phyloP scores from a whole-genome alignment of 805 yeast genomes.

The Wickerhamiella musiphila region DNA sequence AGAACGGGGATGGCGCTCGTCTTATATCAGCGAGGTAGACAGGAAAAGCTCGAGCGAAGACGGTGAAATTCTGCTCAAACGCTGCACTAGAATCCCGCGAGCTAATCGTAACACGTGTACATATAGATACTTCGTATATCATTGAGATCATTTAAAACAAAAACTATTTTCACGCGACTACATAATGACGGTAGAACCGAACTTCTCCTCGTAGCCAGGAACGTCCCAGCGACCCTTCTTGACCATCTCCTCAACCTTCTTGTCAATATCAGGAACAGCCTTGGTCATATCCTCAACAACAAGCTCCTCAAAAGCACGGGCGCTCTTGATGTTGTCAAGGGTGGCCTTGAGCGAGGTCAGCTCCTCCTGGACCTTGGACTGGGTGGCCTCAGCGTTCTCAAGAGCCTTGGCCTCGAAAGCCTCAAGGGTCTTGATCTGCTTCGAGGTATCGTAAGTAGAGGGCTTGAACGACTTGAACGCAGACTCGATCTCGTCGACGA shows the following conservation, averaged over 20 bases:
- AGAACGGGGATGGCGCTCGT: no score
- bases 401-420: conserved; percentile 89
- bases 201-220: conserved; percentile 97
- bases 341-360: conserved; percentile 73
- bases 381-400: conserved; percentile 89
- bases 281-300: conserved; percentile 86
- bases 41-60: no score
- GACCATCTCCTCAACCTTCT: conserved; percentile 87
- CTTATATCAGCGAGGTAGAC: no score
- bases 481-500: conserved; percentile 65
- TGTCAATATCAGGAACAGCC: conserved; percentile 96
- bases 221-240: conserved; percentile 95
- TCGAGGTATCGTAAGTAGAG: conserved; percentile 65
- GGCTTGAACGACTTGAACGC: conserved; percentile 67
- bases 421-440: conserved; percentile 81
- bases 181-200: conserved; percentile 94
- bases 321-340: conserved; percentile 81
- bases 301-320: conserved; percentile 94
- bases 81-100: no score
- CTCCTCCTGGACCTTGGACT: conserved; percentile 73
- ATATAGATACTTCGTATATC: no score
- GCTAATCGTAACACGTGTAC: no score
- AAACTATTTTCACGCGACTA: no score
- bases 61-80: no score
- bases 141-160: no score